Base-by-base conservation (phyloP, 2,329 filamentous ascomycete species). In the Aureobasidium sp. region DNA sequence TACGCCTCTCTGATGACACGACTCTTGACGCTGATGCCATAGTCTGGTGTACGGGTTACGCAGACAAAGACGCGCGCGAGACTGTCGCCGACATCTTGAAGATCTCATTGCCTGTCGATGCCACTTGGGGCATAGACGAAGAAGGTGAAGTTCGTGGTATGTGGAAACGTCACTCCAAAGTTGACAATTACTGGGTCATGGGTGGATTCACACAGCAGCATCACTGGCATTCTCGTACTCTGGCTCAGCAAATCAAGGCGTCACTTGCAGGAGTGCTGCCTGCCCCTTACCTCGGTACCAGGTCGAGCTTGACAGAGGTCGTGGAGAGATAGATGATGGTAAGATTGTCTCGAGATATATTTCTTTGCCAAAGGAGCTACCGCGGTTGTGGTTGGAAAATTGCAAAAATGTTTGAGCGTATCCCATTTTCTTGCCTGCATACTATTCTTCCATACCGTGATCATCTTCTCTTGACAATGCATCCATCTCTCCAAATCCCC, bases 131-230 rank as follows among this genome's bases (percentile, higher is more conserved):
- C 23, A 37, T 56, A 17, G 37, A 56, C 20, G 23, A 42, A 3
- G 52, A 56, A 34, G 52, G 52, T 6, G 52, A 56, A 27, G 32
- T 56, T 17, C 37, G 52, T 7, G 52, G 52, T 27, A 42, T 56
- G 52, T 56, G 52, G 52, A 56, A 42, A 37, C 52, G 52, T 0
- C 52, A 56, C 36, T 42, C 32, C 1, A 10, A 56, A 8, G 52
- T 56, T 15, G 36, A 56, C 23, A 42, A 56, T 17, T 56, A 41
- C 9, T 56, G 52, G 52, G 10, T 56, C 20, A 56, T 56, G 52
- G 52, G 52, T 29, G 52, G 52, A 2, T 56, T 37, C 32, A 56
- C 52, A 1, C 52, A 56, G 37, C 52, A 56, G n/a, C 52, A 56
- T 20, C 52, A 37, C 32, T 56, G 52, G 52, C 29, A 56, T 26